Base-by-base conservation (phyloP, 116 monocot species). In the Posidonia oceanica region DNA sequence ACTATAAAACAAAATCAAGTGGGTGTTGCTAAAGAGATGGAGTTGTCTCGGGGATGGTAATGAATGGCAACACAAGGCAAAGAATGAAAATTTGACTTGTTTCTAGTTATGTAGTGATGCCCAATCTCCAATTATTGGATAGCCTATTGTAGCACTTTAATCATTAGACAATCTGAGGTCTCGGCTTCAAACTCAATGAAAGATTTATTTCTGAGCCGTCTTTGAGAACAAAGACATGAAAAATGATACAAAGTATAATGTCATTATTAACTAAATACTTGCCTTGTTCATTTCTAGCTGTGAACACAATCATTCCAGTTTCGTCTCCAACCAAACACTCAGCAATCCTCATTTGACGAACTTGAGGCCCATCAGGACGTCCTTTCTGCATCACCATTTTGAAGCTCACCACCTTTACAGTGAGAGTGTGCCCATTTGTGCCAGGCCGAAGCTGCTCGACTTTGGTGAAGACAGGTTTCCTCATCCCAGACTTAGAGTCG, bases 291-390 rank as follows among this genome's bases (percentile, higher is more conserved):
- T 90, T 90, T 71, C 86, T 82, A 36, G 90, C 90, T 11, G 90
- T 90, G 70, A 90, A 86, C 39, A 90, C 86, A 73, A 90, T 86
- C 68, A 86, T 84, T 52, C 81, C 90, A 37, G 86, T 84, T 51
- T 86, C 86, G 69, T 90, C 90, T 16, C 90, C 90, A 60, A 90
- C 86, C 79, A 90, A 79, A 63, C 86, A 86, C 76, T 90, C 90
- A 41, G 90, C 71, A 73, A 86, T 83, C 22, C 90, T 79, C 72
- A 77, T 74, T 36, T 80, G 86, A 55, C 90, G 83, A 69, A 67
- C 29, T 54, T 82, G 86, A 64, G 84, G 71, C 39, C 86, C 90
- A 66, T 77, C 83, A 18, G 75, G 36, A 48, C 83, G 80, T 17
- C 83, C 81, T 52, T 70, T 83, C 71, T 83, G 90, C 54, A 82